These are phyloP conservation scores for Tuber aestivum DNA, from an alignment of 495 filamentous ascomycete species.

Conservation along the genomic window DNA sequence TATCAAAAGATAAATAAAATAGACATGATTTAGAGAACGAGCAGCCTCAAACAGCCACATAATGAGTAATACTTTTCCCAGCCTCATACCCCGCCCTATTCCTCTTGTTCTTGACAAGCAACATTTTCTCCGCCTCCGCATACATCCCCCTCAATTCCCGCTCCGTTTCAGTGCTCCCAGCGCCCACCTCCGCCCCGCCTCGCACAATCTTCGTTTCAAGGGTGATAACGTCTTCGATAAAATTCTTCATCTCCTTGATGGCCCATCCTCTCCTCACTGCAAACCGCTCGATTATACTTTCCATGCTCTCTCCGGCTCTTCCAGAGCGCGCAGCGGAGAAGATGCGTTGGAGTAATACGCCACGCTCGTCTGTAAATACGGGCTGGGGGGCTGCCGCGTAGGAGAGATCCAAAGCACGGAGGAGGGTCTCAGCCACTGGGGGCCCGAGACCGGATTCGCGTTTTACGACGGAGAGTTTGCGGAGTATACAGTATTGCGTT, in stretches of 20 bases:
- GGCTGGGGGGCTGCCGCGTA: constrained; percentile 9
- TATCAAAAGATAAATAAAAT: neutral
- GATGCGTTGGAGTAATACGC: constrained; percentile 19
- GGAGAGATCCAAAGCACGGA: constrained; percentile 20
- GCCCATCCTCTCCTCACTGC: constrained; percentile 13
- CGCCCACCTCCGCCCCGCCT: constrained; percentile 9
- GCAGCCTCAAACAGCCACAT: neutral
- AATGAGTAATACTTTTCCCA: neutral
- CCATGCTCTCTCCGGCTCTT: constrained; percentile 20
- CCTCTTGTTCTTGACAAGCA: constrained; percentile 6
- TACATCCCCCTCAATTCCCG: constrained; percentile 16
- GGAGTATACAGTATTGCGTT: constrained; percentile 23
- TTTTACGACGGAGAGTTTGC: constrained; percentile 23
- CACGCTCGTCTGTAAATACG: constrained; percentile 11
- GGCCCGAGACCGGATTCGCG: constrained; percentile 21
- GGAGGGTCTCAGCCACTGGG: constrained; percentile 17
- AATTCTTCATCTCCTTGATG: constrained; percentile 23
- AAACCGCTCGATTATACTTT: constrained; percentile 19
- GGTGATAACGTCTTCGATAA: constrained; percentile 18
- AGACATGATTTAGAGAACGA: neutral
- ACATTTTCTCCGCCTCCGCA: constrained; percentile 23
- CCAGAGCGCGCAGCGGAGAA: constrained; percentile 3
- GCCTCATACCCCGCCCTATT: neutral
- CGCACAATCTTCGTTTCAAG: constrained; percentile 21
- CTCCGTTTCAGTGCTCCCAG: constrained; percentile 8